A percentile compares a stretch with the other conserved stretches of the same genome.
Conservation (phyloP, 805 yeast species). For the Myxozyma udenii region DNA sequence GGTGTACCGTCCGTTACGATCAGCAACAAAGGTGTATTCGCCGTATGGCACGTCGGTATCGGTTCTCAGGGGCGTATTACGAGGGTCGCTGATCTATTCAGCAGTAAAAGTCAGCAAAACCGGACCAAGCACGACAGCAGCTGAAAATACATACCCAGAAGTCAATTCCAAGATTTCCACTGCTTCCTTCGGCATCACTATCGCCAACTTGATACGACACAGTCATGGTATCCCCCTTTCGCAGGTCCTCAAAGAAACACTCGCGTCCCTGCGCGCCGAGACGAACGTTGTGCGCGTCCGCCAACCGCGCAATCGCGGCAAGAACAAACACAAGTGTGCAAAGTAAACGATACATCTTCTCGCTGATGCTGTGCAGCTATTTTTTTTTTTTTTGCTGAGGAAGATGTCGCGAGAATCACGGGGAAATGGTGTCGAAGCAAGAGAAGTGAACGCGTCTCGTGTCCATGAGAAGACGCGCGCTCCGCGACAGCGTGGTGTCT, state of each 20-base stretch:
- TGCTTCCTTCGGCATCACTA: constrained; percentile 48
- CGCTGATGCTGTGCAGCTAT: too few species aligned
- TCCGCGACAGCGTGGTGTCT: too few species aligned
- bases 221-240: constrained; percentile 79
- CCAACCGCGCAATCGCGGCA: neutral
- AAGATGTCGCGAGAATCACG: too few species aligned
- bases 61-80: constrained; percentile 51
- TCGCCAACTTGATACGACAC: constrained; percentile 92
- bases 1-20: constrained; percentile 66
- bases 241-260: constrained; percentile 83
- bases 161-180: constrained; percentile 29
- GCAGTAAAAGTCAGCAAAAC: neutral
- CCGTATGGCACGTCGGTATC: constrained; percentile 68
- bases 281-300: constrained; percentile 30
- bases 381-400: too few species aligned
- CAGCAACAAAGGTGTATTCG: constrained; percentile 65
- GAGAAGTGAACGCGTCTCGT: too few species aligned
- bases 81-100: constrained; percentile 47
- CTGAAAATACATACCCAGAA: constrained; percentile 26
- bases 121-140: neutral
- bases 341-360: too few species aligned
- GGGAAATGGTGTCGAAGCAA: too few species aligned
- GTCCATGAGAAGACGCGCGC: too few species aligned
- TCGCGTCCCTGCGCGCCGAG: constrained; percentile 30
- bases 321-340: neutral